Base-by-base conservation (phyloP, 306 rosid species). In the Betula pendula region DNA sequence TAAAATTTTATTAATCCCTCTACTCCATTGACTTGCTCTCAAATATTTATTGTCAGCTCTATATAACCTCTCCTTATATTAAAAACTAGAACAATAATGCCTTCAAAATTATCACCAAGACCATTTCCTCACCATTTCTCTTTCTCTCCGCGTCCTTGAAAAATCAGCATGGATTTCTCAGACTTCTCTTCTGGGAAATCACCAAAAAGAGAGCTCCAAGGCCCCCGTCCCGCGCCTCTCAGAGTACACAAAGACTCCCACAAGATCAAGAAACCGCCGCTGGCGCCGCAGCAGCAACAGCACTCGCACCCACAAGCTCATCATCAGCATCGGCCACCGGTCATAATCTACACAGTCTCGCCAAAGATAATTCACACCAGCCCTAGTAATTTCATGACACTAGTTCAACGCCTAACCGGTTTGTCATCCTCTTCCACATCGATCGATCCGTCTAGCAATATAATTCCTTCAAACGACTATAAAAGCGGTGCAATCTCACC, bases 391-490 rank as follows among this genome's bases (percentile, higher is more conserved):
- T 93, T 93, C 88, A 93, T 81, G 96, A 84, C 77, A 81, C 90
- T 93, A 0, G 97, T 93, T 50, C 96, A 93, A 71, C 91, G 97
- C 77, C 90, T 93, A n/a, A 93, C 97, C 0, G 97, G 97, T 0
- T 69, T 71, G 11, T 62, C 81, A 0, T 73, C 82, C 0, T 76
- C 88, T 16, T 63, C 85, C 0, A 59, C 83, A 0, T 40, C 84
- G 1, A 31, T 86, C 43, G 8, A 16, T 16, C 31, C 38, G 3
- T 67, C 73, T 0, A 75, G 44, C 9, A 80, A 75, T 44, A 79
- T 5, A 5, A 38, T 5, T 5, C 42, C 83, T 75, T 75, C 75
- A 19, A 31, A 3, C 8, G 3, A 43, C 27, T 16, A 19, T 68
- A 71, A 49, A 77, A 63, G 79, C 10, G 70, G 27, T 0, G 70